Percentiles rank a stretch among this genome's conserved stretches.
Evolutionary conservation across 192 early-diverging fungal species (phyloP).

Genomic region (Allomyces macrogynus): DNA sequence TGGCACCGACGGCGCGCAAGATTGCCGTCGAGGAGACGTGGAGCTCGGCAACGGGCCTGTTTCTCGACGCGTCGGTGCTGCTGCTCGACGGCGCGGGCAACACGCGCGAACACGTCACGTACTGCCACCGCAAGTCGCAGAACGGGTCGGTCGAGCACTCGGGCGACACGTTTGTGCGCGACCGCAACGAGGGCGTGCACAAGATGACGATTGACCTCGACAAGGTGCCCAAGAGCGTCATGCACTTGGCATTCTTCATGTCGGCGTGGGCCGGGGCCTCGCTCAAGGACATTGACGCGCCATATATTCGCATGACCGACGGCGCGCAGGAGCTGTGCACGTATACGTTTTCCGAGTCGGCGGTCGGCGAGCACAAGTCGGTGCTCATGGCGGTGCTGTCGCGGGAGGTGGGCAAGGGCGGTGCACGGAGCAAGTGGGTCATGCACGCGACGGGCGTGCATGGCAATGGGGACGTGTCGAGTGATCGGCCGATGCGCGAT

Average conservation of each 20-base stretch:
- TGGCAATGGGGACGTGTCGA: no score
- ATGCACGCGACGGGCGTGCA: no score
- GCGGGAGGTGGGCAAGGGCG: no score
- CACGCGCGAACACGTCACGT: constrained; percentile 3
- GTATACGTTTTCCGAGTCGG: no score
- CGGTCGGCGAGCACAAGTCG: no score
- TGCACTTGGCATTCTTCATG: constrained; percentile 13
- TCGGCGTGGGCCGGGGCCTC: constrained; percentile 5
- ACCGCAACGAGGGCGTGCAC: constrained; percentile 8
- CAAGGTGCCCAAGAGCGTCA: constrained; percentile 4
- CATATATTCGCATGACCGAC: constrained; percentile 11
- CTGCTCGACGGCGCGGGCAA: constrained; percentile 9
- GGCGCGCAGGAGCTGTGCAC: not conserved
- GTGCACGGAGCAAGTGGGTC: no score
- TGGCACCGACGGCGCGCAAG: constrained; percentile 7
- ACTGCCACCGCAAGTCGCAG: not conserved
- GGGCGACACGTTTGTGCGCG: constrained; percentile 8
- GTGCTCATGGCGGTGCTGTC: no score
- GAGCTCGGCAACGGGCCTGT: constrained; percentile 5
- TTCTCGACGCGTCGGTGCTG: constrained; percentile 11
- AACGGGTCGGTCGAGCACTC: constrained; percentile 7
- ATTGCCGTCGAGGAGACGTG: constrained; percentile 17
- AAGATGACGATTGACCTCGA: constrained; percentile 8
- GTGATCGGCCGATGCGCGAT: no score
- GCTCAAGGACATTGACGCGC: constrained; percentile 6